These are phyloP conservation scores for Emmonsiellopsis sp. DNA, from an alignment of 2,329 filamentous ascomycete genomes.

Conservation along the genomic window DNA sequence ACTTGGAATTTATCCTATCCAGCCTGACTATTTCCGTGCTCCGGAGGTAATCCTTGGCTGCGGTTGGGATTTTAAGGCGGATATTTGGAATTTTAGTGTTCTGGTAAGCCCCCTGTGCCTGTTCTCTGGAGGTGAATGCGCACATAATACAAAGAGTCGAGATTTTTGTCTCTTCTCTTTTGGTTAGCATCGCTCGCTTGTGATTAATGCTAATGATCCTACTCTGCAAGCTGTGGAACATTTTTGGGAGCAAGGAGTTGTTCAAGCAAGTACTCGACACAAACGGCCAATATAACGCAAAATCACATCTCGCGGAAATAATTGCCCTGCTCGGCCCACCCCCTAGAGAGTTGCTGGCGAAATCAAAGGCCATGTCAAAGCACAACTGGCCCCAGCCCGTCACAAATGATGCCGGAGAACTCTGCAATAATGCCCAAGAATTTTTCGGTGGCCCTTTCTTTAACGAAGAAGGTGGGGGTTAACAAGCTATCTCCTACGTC, in stretches of 20 bases:
- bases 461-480: conserved; percentile 2
- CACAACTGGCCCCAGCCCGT: conserved; percentile 3
- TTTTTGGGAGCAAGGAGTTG: conserved; percentile 16
- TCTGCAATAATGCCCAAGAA: conserved; percentile 4
- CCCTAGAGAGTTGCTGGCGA: conserved; percentile 17
- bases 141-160: too few species aligned
- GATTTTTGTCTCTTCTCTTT: too few species aligned
- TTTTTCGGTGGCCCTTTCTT: conserved; percentile 6
- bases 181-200: neutral
- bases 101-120: conserved; percentile 14
- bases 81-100: conserved; percentile 30
- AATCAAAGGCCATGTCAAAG: conserved; percentile 11
- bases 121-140: neutral
- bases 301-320: conserved; percentile 22
- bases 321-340: conserved; percentile 23
- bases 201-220: neutral
- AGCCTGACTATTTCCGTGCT: conserved; percentile 28
- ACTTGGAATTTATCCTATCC: conserved; percentile 32
- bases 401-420: neutral
- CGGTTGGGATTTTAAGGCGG: conserved; percentile 24
- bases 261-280: conserved; percentile 16
- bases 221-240: conserved; percentile 11
- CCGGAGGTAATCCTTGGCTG: conserved; percentile 26
- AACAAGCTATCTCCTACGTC: neutral
- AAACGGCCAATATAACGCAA: conserved; percentile 15